Conservation (phyloP, 257 asterid genomes). For the Solanum chiquidenum region DNA sequence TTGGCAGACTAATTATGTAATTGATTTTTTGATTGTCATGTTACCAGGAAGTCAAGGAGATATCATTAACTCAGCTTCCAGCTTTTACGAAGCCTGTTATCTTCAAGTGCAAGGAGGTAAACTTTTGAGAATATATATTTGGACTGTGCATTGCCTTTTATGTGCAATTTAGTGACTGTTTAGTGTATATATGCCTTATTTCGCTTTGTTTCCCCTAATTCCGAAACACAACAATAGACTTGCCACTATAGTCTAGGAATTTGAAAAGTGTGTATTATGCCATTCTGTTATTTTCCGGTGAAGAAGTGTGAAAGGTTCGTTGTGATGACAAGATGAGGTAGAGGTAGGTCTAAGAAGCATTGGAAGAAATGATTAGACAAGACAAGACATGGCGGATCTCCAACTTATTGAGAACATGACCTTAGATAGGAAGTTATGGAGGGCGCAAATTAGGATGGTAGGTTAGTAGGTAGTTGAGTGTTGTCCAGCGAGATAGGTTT, state of each 20-base stretch:
- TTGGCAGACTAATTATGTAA: neutral
- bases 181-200: neutral
- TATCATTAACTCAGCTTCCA: constrained; percentile 61
- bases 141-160: neutral
- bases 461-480: neutral
- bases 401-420: neutral
- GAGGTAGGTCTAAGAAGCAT: neutral
- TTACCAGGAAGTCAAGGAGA: constrained; percentile 77
- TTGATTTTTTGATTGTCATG: neutral
- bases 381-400: neutral
- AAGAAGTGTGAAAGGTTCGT: neutral
- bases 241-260: neutral
- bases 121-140: neutral
- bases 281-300: neutral
- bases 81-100: constrained; percentile 54
- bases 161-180: neutral
- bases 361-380: neutral
- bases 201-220: neutral
- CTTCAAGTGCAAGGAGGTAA: constrained; percentile 85
- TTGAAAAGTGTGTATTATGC: neutral
- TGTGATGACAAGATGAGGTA: neutral
- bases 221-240: neutral
- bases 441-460: neutral
- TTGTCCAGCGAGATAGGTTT: neutral
- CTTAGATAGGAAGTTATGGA: neutral